phyloP scores from a whole-genome alignment of 805 yeast genomes.

The Teunomyces pallodes region DNA sequence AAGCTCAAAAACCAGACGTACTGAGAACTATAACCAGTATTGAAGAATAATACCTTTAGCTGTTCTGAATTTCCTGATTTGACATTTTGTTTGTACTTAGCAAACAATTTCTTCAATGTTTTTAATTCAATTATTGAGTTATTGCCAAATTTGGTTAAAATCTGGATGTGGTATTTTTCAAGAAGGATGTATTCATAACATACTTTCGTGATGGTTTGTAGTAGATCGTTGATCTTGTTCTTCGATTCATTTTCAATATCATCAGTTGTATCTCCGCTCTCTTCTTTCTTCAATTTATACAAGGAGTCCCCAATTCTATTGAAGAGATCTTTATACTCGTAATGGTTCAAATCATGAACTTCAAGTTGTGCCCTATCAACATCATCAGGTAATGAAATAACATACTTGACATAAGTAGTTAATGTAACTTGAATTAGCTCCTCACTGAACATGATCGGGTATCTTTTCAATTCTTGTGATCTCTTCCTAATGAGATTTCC shows the following conservation, averaged over 20 bases:
- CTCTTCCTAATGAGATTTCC: constrained; percentile 21
- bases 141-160: constrained; percentile 30
- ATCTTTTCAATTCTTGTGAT: not conserved
- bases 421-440: constrained; percentile 40
- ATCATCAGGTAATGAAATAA: constrained; percentile 28
- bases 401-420: constrained; percentile 34
- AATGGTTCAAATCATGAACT: constrained; percentile 24
- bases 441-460: constrained; percentile 21
- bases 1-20: constrained; percentile 39
- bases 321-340: constrained; percentile 26
- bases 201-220: constrained; percentile 33
- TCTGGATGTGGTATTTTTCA: constrained; percentile 39
- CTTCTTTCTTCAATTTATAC: constrained; percentile 25
- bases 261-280: constrained; percentile 21
- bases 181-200: constrained; percentile 38
- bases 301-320: constrained; percentile 24
- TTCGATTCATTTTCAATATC: constrained; percentile 19
- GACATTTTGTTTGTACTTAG: constrained; percentile 16
- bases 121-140: constrained; percentile 30
- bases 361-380: constrained; percentile 14
- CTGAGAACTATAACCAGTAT: constrained; percentile 31
- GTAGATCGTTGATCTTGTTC: constrained; percentile 10
- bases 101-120: constrained; percentile 21
- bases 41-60: constrained; percentile 33
- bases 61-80: constrained; percentile 16